Percentiles rank a stretch among this genome's conserved stretches.
These are phyloP conservation scores for Lathyrus oleraceus DNA, from an alignment of 306 rosid genomes.

Conservation along the genomic window DNA sequence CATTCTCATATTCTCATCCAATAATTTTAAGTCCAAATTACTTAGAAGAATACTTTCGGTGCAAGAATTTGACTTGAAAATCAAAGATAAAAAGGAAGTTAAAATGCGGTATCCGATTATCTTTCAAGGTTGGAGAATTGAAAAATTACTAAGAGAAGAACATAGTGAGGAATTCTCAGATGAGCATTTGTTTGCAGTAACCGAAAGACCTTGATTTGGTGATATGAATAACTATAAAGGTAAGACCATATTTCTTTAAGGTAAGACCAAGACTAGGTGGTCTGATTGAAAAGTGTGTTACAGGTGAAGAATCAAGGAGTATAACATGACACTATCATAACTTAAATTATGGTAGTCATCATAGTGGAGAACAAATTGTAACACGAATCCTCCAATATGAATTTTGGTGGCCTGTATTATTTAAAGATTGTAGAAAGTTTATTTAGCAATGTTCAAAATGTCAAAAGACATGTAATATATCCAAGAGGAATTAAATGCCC, in stretches of 20 bases:
- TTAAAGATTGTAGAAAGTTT: background rate
- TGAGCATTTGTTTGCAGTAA: too few species aligned
- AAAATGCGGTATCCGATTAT: background rate
- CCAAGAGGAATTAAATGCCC: background rate
- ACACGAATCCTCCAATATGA: background rate
- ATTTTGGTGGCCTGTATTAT: background rate
- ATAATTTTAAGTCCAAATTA: background rate
- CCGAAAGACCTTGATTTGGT: too few species aligned
- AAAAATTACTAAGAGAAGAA: too few species aligned
- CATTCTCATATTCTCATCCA: too few species aligned
- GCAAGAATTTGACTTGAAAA: background rate
- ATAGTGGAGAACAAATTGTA: background rate
- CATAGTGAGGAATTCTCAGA: too few species aligned
- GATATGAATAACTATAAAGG: too few species aligned
- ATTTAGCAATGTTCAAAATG: background rate
- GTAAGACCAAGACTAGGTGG: too few species aligned
- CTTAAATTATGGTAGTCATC: background rate
- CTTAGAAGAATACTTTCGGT: background rate
- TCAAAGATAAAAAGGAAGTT: too few species aligned
- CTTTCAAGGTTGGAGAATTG: too few species aligned
- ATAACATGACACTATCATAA: background rate
- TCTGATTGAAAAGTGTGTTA: background rate
- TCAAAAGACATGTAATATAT: background rate
- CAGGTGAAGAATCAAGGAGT: background rate
- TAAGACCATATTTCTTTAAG: too few species aligned